Evolutionary conservation across 495 filamentous ascomycete genomes (phyloP).

Genomic region (Hypomontagnella submonticulosa): DNA sequence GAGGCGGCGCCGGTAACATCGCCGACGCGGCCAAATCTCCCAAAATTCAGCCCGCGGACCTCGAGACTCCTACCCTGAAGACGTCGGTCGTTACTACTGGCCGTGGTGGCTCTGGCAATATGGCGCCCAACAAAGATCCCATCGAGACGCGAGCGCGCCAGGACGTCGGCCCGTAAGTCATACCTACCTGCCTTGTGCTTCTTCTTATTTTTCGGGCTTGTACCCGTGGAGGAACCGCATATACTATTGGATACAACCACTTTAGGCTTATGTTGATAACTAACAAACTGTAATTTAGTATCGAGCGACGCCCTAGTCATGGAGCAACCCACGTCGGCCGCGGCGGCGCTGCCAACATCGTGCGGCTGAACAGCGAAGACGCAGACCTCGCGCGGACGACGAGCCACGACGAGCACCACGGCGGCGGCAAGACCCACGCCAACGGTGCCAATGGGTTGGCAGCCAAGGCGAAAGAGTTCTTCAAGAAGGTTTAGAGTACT

Average conservation of each 20-base stretch:
- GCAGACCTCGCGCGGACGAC: conserved; percentile 47
- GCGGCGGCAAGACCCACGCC: conserved; percentile 42
- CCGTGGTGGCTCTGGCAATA: conserved; percentile 73
- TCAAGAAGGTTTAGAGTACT: conserved; percentile 57
- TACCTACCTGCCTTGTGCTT: conserved; percentile 28
- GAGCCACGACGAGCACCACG: conserved; percentile 48
- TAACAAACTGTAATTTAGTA: conserved; percentile 38
- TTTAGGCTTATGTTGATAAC: too few species aligned
- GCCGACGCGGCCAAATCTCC: conserved; percentile 64
- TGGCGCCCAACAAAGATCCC: conserved; percentile 74
- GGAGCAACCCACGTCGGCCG: conserved; percentile 61
- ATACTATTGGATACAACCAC: too few species aligned
- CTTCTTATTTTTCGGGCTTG: too few species aligned
- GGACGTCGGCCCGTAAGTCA: conserved; percentile 75
- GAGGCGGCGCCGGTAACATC: conserved; percentile 79
- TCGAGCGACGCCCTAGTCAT: conserved; percentile 52
- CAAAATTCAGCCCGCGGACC: conserved; percentile 64
- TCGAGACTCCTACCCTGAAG: conserved; percentile 87
- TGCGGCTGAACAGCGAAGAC: conserved; percentile 49
- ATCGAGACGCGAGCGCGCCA: conserved; percentile 79
- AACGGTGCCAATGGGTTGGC: conserved; percentile 52
- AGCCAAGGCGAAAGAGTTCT: conserved; percentile 66
- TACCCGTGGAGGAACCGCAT: too few species aligned
- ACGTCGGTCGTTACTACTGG: conserved; percentile 83
- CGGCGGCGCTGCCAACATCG: conserved; percentile 68